A percentile compares a stretch with the other conserved stretches of the same genome.
Evolutionary conservation across 2,329 filamentous ascomycete species (phyloP).

Genomic region (Rasamsonia emersonii): DNA sequence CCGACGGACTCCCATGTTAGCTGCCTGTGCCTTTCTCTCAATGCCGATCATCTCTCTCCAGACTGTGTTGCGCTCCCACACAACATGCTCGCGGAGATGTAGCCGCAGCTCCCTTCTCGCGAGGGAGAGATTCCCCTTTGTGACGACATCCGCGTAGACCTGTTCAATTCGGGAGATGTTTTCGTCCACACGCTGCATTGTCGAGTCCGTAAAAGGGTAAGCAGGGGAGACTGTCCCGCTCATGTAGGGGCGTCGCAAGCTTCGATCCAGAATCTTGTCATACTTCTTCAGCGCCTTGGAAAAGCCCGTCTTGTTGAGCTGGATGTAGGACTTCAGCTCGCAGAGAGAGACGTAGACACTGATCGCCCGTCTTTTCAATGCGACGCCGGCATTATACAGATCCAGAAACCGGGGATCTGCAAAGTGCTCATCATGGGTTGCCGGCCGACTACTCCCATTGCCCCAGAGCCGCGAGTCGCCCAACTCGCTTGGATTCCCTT

Average conservation of each 20-base stretch:
- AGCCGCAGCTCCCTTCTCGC: constrained; percentile 81
- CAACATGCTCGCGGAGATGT: constrained; percentile 89
- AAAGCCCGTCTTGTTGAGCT: constrained; percentile 95
- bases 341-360: constrained; percentile 85
- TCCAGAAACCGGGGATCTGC: constrained; percentile 63
- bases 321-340: constrained; percentile 90
- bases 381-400: constrained; percentile 64
- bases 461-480: constrained; percentile 25
- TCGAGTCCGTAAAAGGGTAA: constrained; percentile 70
- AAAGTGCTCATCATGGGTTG: constrained; percentile 60
- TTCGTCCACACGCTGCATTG: constrained; percentile 60
- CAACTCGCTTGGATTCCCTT: constrained; percentile 23
- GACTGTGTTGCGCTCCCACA: constrained; percentile 97
- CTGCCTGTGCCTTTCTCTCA: constrained; percentile 88
- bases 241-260: constrained; percentile 70
- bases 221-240: constrained; percentile 63
- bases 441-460: constrained; percentile 16
- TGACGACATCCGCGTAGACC: constrained; percentile 73
- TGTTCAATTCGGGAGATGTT: constrained; percentile 67
- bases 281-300: constrained; percentile 96
- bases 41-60: constrained; percentile 99
- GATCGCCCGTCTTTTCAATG: constrained; percentile 84
- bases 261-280: constrained; percentile 86
- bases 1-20: constrained; percentile 70
- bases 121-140: constrained; percentile 64